Evolutionary conservation across 768 basidiomycete species (phyloP), one percentile per base, ranked within the genome.

Genomic region (Auricularia sp.): DNA sequence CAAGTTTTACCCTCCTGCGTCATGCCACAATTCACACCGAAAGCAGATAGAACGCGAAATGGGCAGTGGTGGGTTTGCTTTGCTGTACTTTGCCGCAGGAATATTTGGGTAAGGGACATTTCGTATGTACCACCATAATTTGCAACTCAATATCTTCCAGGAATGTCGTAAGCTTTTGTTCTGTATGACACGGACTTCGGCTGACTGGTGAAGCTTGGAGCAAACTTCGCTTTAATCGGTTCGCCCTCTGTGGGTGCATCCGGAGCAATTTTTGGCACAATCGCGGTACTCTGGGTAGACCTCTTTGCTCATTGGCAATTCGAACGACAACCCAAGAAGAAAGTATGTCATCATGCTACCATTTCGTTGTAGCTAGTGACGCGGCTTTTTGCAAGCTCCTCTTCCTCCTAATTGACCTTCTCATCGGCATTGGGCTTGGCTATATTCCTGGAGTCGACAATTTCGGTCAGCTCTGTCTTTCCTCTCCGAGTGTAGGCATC

Each of bases 271-370:
- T 94, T 96, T 64, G 93, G 91, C 16, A 91, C 89, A 2, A 77
- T 93, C 51, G 89, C 87, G 2, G 90, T 90, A 72, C 86, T 86
- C 33, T 91, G 91, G 87, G 87, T 96, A 7, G 96, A 96, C 72
- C 78, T 98, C 14, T 80, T 93, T 47, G 86, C 93, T 3, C 96
- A 98, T 71, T 98, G 96, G 96, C 82, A 84, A 69, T 88, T 93
- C 70, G 87, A 93, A 62, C 86, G 90, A 71, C 81, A 85, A 65
- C 97, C 96, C 10, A 84, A 83, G 18, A 81, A 85, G 65, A 93
- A 84, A 82, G 93, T 89, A 67, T 64, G 76, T 67, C 34, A 43
- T 60, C 59, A 36, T 16, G 60, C 18, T 12, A 36, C 58, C 8
- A 14, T 62, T 18, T 56, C 18, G 39, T 39, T 8, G 54, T 23